These are phyloP conservation scores for Psidium friedrichsthalianum DNA, from an alignment of 345 rosid species.

Conservation along the genomic window DNA sequence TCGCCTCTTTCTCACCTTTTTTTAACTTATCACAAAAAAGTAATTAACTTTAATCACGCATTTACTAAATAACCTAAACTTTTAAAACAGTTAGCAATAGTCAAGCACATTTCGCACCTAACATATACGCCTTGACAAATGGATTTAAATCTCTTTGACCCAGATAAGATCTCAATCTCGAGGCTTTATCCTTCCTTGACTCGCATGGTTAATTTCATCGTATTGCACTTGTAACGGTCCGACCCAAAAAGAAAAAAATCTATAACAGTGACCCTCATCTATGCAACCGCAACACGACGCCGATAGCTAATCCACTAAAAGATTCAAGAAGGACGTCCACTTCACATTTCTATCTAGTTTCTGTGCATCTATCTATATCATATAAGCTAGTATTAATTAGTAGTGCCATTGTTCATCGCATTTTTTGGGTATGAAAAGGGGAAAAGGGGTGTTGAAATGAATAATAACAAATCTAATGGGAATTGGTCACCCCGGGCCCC, in stretches of 20 bases:
- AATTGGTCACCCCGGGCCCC: too few species aligned
- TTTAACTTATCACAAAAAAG: too few species aligned
- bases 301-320: not conserved
- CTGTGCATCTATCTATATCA: not conserved
- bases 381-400: not conserved
- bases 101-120: not conserved
- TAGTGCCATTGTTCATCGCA: not conserved
- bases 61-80: not conserved
- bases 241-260: not conserved
- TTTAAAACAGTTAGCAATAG: not conserved
- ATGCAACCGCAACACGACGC: fast-evolving
- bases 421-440: not conserved
- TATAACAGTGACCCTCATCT: fast-evolving
- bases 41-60: not conserved
- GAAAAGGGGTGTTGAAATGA: too few species aligned
- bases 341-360: not conserved
- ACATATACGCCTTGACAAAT: not conserved
- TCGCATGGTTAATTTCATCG: fast-evolving
- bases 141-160: not conserved
- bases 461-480: too few species aligned
- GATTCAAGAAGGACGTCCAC: not conserved
- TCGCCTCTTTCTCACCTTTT: not conserved
- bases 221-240: too few species aligned
- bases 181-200: not conserved
- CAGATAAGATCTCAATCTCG: not conserved